Base-by-base conservation (phyloP, 768 basidiomycete species). In the Amyloporia xantha region DNA sequence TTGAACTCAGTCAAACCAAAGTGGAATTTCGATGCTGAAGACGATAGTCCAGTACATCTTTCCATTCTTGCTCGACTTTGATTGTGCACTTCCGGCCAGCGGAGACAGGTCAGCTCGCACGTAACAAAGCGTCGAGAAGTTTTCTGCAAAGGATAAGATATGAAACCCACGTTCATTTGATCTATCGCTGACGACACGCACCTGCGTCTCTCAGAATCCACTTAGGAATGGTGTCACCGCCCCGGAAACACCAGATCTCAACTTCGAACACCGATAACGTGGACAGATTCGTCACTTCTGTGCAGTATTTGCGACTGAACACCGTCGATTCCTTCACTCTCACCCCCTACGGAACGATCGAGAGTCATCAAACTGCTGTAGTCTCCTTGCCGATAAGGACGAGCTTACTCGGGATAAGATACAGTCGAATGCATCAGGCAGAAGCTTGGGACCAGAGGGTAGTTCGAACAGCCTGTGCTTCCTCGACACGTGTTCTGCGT, bases 31-130 rank as follows among this genome's bases (percentile, higher is more conserved):
- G 25, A 90, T 81, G 25, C 82, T 84, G 64, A 90, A 90, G 15
- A 90, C 81, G 51, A 90, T 87, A 12, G 82, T 88, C 85, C 85
- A 90, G 54, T 87, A 89, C 10, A 74, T 80, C 68, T 81, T 85
- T 44, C 84, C 81, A 40, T 73, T 76, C 55, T 65, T 77, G 1
- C 84, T 80, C 4, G 67, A 62, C 59, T 86, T 88, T 1, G 86
- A 68, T 55, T 79, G 77, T 1, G 86, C 86, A 54, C 84, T 87
- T 17, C 81, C 76, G 37, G 76, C 81, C 44, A 90, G 68, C 9
- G 81, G 78, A 0, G 86, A 89, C 51, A 88, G 59, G 59, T 90
- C 86, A 13, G 86, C 86, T 12, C 83, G 81, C 17, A 90, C 86
- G 27, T 85, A 75, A 60, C 86, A 90, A 2, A 90, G 66, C 0